Conservation (phyloP, 2,329 filamentous ascomycete genomes). For the Allantophomopsis cytisporea region DNA sequence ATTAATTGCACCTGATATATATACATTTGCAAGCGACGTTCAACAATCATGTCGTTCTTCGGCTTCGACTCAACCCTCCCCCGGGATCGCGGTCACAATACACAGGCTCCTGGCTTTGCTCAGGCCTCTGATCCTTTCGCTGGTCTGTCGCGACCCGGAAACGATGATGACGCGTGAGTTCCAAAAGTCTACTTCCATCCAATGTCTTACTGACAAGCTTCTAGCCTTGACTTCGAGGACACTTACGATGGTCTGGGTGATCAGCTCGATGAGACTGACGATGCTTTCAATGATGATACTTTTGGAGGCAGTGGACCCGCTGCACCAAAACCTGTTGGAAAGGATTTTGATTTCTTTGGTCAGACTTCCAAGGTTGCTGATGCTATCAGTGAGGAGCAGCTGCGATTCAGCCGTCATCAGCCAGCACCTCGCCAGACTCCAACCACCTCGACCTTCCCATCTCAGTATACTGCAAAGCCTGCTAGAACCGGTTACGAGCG, state of each 20-base stretch:
- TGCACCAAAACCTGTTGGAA: conserved; percentile 48
- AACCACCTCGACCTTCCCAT: conserved; percentile 23
- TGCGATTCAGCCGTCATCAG: conserved; percentile 66
- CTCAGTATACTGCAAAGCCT: conserved; percentile 37
- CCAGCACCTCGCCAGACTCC: conserved; percentile 36
- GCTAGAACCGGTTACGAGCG: conserved; percentile 80
- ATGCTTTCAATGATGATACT: conserved; percentile 94
- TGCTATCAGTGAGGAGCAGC: conserved; percentile 82
- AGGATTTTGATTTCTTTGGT: conserved; percentile 95
- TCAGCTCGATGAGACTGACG: conserved; percentile 79
- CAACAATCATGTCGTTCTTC: conserved; percentile 71
- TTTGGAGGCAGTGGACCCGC: conserved; percentile 48
- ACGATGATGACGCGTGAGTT: conserved; percentile 34
- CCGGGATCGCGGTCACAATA: conserved; percentile 49
- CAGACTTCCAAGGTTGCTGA: conserved; percentile 77
- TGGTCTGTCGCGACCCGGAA: conserved; percentile 53
- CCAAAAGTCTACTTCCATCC: neutral
- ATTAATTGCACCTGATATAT: no score
- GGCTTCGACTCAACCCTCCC: conserved; percentile 65
- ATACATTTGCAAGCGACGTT: neutral
- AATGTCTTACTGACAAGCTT: conserved; percentile 17
- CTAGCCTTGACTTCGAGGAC: conserved; percentile 83
- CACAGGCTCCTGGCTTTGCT: conserved; percentile 66
- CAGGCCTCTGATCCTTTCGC: conserved; percentile 79
- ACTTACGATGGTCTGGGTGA: conserved; percentile 93